These are phyloP conservation scores for Chrysoporthe deuterocubensis DNA, from an alignment of 2,329 filamentous ascomycete genomes.

Conservation along the genomic window DNA sequence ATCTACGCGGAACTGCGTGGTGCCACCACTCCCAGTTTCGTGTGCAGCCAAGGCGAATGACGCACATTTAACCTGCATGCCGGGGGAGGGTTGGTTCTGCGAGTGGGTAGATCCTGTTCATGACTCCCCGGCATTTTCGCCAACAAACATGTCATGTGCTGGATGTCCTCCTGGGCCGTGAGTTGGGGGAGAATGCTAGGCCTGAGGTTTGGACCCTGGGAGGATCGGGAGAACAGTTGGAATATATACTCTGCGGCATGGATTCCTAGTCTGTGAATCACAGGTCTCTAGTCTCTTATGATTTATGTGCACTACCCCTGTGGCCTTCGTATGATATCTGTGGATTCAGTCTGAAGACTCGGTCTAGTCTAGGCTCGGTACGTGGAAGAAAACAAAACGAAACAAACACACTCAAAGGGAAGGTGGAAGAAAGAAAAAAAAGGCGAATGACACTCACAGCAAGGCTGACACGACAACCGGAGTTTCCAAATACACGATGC, in stretches of 20 bases:
- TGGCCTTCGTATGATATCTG: background rate
- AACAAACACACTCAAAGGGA: background rate
- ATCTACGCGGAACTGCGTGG: background rate
- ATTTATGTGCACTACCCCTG: background rate
- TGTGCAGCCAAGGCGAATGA: background rate
- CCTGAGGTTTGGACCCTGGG: background rate
- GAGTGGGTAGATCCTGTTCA: slow-evolving; percentile 4
- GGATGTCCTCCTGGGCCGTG: slow-evolving; percentile 4
- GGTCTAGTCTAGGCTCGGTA: background rate
- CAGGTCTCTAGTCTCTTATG: background rate
- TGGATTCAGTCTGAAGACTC: background rate
- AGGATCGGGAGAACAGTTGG: background rate
- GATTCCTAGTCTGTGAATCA: background rate
- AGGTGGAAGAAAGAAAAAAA: background rate
- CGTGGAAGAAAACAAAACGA: background rate
- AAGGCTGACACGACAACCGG: background rate
- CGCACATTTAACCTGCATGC: slow-evolving; percentile 10
- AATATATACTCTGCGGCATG: background rate
- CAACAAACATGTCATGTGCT: slow-evolving; percentile 8
- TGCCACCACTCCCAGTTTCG: background rate
- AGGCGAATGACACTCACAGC: background rate
- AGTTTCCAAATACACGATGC: background rate
- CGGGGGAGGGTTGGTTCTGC: slow-evolving; percentile 13
- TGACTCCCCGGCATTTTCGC: background rate
- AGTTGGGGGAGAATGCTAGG: background rate